Evolutionary conservation across 495 filamentous ascomycete genomes (phyloP), one percentile per base, ranked within the genome.

Genomic region (Lasiosphaeria miniovina): DNA sequence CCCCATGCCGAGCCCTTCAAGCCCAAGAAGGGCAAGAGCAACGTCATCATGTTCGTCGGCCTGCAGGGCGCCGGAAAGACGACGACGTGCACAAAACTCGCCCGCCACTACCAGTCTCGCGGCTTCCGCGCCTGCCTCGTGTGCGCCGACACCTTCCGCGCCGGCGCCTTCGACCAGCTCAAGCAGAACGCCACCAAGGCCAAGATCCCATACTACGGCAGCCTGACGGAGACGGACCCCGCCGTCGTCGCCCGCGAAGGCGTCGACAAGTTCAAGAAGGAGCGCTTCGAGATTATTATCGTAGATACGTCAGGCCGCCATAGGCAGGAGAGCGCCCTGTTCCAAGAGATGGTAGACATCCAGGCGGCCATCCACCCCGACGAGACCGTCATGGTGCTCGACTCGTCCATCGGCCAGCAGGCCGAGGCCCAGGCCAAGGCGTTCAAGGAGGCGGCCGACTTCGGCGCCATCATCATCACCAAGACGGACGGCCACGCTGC

Each of bases 11-110:
- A 96, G 59, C 87, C 93, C 0, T 99, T 96, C 82, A 92, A 94
- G 64, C 94, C 95, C 31, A 96, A 94, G 79, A 99, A 99, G 74
- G 90, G 91, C 58, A 94, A 93, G 65, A 77, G 88, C 49, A 98
- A 96, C 74, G 89, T 98, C 64, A 96, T 99, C 71, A 99, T 99
- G 94, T 97, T 99, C 65, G 95, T 99, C 58, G 94, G 94, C 70
- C 79, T 99, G 48, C 94, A 99, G 71, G 94, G 94, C 77, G 88
- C 93, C 12, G 94, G 94, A 69, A 99, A 99, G 73, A 99, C 94
- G 8, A 99, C 94, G 1, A 93, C 93, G 1, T 99, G 94, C 80
- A 99, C 94, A 35, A 99, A 99, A 74, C 81, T 99, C 41, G 94
- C 94, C 40, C 81, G 95, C 56, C 92, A 95, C 79, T 99, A 98